A percentile compares a stretch with the other conserved stretches of the same genome.
Conservation (phyloP, 176 grass and related monocot species). For the Aegilops umbellulata region DNA sequence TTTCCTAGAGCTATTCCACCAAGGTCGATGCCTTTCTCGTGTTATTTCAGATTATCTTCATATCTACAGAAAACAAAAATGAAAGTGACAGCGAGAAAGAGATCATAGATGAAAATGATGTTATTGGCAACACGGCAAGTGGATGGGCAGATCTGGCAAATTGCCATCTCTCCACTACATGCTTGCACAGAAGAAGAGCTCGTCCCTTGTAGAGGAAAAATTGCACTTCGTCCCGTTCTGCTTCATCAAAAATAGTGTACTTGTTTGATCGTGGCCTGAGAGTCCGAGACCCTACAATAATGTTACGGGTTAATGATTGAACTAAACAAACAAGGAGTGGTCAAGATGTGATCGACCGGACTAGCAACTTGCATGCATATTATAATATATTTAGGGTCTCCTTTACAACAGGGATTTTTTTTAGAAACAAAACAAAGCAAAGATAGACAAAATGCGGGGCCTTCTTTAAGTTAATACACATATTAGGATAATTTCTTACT, state of each 20-base stretch:
- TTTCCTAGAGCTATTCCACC: slow-evolving; percentile 10
- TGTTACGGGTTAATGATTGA: background rate
- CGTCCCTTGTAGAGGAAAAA: background rate
- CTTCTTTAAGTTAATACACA: background rate
- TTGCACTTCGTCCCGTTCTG: background rate
- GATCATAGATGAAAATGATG: background rate
- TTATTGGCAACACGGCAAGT: background rate
- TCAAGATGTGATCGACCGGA: background rate
- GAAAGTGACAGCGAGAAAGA: background rate
- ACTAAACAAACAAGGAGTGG: background rate
- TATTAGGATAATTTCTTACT: too few species aligned
- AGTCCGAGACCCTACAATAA: background rate
- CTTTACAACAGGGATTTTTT: background rate
- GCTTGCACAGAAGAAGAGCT: background rate
- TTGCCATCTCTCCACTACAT: background rate
- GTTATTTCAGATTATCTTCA: background rate
- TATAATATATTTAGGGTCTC: background rate
- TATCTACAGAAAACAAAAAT: background rate
- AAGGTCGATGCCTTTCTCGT: background rate
- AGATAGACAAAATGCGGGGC: background rate
- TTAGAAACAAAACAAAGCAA: background rate
- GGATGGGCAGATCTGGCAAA: background rate
- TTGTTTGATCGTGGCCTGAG: background rate
- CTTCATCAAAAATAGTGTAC: background rate
- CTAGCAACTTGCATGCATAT: background rate